These are phyloP conservation scores for Tolypocladium pustulatum DNA, from an alignment of 2,329 filamentous ascomycete genomes.

Conservation along the genomic window DNA sequence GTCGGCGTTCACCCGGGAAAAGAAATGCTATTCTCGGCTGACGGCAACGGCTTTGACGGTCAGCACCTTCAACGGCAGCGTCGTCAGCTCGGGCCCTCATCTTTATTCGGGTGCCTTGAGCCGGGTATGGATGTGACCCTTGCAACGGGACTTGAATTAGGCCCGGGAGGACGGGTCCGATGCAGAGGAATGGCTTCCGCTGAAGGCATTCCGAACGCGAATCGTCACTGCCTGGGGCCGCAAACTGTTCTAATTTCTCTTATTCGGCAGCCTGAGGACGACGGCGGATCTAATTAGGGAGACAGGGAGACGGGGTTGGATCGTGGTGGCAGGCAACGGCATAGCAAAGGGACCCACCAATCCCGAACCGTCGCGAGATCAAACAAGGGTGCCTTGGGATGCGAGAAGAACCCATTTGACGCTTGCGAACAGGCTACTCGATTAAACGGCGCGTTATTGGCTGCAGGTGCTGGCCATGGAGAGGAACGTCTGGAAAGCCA, in stretches of 20 bases:
- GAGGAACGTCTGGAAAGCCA: not conserved
- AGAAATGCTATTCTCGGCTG: not conserved
- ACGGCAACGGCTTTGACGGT: not conserved
- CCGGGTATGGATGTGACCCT: not conserved
- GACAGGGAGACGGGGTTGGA: not conserved
- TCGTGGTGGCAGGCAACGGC: not conserved
- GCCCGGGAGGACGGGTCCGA: not conserved
- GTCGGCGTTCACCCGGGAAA: not conserved
- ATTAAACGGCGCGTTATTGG: slow-evolving; percentile 16
- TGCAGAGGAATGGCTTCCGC: not conserved
- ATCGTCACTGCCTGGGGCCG: not conserved
- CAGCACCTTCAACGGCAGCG: not conserved
- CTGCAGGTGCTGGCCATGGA: not conserved
- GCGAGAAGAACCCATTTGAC: not conserved
- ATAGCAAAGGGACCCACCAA: not conserved
- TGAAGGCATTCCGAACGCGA: not conserved
- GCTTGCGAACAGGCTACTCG: slow-evolving; percentile 13
- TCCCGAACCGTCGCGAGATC: not conserved
- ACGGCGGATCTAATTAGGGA: not conserved
- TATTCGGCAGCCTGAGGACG: not conserved
- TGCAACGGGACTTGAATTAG: not conserved
- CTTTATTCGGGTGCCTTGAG: not conserved
- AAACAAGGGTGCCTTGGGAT: slow-evolving; percentile 20
- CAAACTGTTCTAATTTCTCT: not conserved
- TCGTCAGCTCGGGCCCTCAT: not conserved